Percentiles rank a stretch among this genome's conserved stretches.
These are phyloP conservation scores for Thielaviopsis ethacetica DNA, from an alignment of 2,329 filamentous ascomycete genomes.

Conservation along the genomic window DNA sequence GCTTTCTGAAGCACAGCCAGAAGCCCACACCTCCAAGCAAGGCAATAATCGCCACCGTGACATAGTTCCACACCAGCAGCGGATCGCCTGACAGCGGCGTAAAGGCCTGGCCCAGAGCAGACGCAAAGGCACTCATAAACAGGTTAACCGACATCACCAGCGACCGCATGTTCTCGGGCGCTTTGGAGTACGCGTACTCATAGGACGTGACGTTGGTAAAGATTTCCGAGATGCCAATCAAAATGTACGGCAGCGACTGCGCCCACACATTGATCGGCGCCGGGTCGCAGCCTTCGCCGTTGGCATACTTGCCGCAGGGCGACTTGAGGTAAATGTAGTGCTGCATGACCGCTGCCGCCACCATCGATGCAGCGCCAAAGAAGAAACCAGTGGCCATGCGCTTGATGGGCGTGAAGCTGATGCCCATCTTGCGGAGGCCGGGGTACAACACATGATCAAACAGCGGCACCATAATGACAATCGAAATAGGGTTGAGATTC, in stretches of 20 bases:
- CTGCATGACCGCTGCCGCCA: conserved; percentile 39
- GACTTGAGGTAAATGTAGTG: conserved; percentile 48
- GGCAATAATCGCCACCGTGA: conserved; percentile 42
- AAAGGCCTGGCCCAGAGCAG: conserved; percentile 55
- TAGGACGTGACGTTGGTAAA: conserved; percentile 43
- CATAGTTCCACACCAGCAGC: conserved; percentile 57
- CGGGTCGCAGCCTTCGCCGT: conserved; percentile 31
- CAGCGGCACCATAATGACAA: conserved; percentile 60
- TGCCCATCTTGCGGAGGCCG: conserved; percentile 40
- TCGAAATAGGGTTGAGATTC: conserved; percentile 59
- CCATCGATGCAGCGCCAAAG: conserved; percentile 45
- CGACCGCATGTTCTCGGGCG: conserved; percentile 64
- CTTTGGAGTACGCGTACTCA: conserved; percentile 65
- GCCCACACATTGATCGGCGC: conserved; percentile 51
- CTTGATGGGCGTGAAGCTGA: conserved; percentile 60
- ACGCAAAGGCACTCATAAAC: conserved; percentile 53
- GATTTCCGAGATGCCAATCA: conserved; percentile 36
- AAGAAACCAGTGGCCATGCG: conserved; percentile 57
- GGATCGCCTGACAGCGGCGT: conserved; percentile 46
- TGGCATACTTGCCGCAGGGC: conserved; percentile 41
- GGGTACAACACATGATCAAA: conserved; percentile 57
- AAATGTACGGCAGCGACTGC: conserved; percentile 33
- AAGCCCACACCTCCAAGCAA: conserved; percentile 46
- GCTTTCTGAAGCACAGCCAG: conserved; percentile 50
- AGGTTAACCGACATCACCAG: conserved; percentile 56